Conservation (phyloP, 805 yeast genomes). For the Sugiyamaella qingdaonensis region DNA sequence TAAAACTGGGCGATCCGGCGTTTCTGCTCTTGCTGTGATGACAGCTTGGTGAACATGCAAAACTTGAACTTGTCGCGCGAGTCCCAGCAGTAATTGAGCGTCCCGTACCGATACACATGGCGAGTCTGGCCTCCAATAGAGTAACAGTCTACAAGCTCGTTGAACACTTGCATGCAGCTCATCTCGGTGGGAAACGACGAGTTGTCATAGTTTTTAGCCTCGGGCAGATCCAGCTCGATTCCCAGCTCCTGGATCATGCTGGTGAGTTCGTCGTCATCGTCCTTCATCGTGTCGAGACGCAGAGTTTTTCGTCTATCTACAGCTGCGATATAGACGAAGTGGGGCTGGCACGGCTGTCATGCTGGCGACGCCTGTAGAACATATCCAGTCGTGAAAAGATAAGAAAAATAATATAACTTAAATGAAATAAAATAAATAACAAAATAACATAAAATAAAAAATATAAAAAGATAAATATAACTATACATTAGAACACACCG, state of each 20-base stretch:
- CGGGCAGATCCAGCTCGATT: not conserved
- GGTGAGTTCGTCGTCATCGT: not conserved
- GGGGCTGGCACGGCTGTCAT: not conserved
- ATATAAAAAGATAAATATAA: too few species aligned
- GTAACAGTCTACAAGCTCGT: conserved; percentile 79
- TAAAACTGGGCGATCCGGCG: conserved; percentile 63
- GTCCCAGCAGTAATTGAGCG: conserved; percentile 62
- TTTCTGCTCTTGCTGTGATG: conserved; percentile 49
- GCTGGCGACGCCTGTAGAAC: too few species aligned
- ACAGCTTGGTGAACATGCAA: conserved; percentile 60
- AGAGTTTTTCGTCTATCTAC: not conserved
- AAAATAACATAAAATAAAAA: too few species aligned
- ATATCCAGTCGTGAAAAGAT: too few species aligned
- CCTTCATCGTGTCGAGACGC: not conserved
- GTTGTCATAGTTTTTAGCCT: conserved; percentile 3
- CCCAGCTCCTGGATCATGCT: conserved; percentile 2
- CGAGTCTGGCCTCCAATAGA: conserved; percentile 88
- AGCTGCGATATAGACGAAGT: too few species aligned
- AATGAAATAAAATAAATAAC: too few species aligned
- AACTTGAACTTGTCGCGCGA: conserved; percentile 76
- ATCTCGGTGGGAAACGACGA: conserved; percentile 41
- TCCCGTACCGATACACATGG: conserved; percentile 79
- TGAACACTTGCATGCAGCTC: conserved; percentile 80
- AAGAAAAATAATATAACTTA: too few species aligned
- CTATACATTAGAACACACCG: too few species aligned